Percentiles rank a stretch among this genome's conserved stretches.
Conservation (phyloP, 75 land plant species). For the Pinus tabuliformis region DNA sequence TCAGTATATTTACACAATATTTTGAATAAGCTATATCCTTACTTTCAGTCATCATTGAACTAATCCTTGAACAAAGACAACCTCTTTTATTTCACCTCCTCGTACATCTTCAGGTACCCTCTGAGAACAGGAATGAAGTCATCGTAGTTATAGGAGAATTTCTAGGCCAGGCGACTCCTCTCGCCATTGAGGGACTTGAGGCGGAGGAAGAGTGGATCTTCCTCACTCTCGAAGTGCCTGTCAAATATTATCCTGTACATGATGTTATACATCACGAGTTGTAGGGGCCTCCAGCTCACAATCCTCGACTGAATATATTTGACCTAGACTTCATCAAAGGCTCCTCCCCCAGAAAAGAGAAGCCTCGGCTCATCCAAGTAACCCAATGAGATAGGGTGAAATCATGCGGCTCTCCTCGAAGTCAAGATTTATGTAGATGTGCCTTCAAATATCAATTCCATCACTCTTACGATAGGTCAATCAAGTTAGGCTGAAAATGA, state of each 20-base stretch:
- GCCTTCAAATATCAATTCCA: too few relatives aligned
- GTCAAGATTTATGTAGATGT: too few relatives aligned
- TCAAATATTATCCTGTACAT: slow-evolving; percentile 92
- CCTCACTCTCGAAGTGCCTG: slow-evolving; percentile 58
- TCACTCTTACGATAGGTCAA: too few relatives aligned
- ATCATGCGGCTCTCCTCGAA: too few relatives aligned
- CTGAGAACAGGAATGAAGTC: slow-evolving; percentile 88
- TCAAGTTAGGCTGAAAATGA: too few relatives aligned
- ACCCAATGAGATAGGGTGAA: too few relatives aligned
- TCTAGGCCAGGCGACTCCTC: slow-evolving; percentile 76
- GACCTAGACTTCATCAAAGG: too few relatives aligned
- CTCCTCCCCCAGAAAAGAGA: too few relatives aligned
- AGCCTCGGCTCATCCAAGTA: too few relatives aligned
- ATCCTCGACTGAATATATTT: slow-evolving; percentile 38
- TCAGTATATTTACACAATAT: too few relatives aligned
- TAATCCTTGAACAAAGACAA: slow-evolving; percentile 68
- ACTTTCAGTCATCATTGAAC: slow-evolving; percentile 73
- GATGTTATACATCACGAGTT: slow-evolving; percentile 87
- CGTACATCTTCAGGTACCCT: slow-evolving; percentile 69
- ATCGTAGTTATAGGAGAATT: slow-evolving; percentile 92
- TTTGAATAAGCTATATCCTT: neutral
- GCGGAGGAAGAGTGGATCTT: slow-evolving; percentile 70
- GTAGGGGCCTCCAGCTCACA: slow-evolving; percentile 64
- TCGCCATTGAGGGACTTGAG: slow-evolving; percentile 67
- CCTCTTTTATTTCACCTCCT: slow-evolving; percentile 60